A percentile compares a stretch with the other conserved stretches of the same genome.
Evolutionary conservation across 2,329 filamentous ascomycete genomes (phyloP).

Genomic region (Colletotrichum camelliae): DNA sequence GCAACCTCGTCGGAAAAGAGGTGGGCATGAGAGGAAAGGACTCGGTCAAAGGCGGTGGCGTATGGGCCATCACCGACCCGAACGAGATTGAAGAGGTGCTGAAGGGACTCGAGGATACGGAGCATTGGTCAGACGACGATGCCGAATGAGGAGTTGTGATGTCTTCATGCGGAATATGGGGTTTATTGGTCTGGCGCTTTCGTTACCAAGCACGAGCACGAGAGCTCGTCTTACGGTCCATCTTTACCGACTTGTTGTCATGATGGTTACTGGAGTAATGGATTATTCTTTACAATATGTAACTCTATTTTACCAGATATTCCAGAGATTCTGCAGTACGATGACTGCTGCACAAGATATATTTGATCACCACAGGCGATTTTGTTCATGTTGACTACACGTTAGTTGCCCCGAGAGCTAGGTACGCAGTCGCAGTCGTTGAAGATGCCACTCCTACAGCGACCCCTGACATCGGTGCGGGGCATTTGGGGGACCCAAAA

Average conservation of each 20-base stretch:
- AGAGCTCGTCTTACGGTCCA: background rate
- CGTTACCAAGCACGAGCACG: background rate
- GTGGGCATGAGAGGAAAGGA: slow-evolving; percentile 85
- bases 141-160: slow-evolving; percentile 29
- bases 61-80: slow-evolving; percentile 89
- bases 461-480: slow-evolving; percentile 6
- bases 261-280: background rate
- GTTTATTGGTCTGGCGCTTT: background rate
- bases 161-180: background rate
- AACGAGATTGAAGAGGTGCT: slow-evolving; percentile 75
- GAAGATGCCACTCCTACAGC: background rate
- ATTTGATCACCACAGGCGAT: background rate
- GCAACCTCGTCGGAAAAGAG: slow-evolving; percentile 94
- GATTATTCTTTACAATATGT: background rate
- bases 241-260: background rate
- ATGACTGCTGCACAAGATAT: background rate
- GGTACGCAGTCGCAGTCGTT: background rate
- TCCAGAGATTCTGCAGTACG: background rate
- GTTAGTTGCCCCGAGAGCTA: background rate
- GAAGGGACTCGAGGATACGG: slow-evolving; percentile 69
- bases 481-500: slow-evolving; percentile 6
- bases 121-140: slow-evolving; percentile 54
- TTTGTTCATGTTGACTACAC: background rate
- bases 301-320: background rate
- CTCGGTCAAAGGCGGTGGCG: slow-evolving; percentile 83